Base-by-base conservation (phyloP, 2,329 filamentous ascomycete species). In the Claviceps citrina region DNA sequence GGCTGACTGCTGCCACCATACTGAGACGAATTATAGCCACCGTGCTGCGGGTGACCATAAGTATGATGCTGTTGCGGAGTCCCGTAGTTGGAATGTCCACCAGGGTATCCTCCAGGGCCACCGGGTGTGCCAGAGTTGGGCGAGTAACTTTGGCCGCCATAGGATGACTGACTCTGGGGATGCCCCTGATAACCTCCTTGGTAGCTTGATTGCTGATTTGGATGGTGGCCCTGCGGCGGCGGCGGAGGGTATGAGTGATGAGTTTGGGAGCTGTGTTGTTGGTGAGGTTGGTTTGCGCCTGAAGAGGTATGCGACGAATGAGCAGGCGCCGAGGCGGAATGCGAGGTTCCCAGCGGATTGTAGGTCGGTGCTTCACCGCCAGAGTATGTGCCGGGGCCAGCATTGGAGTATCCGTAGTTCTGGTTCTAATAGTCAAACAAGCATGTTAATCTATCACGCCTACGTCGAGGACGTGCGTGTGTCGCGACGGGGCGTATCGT, bases 351-450 rank as follows among this genome's bases (percentile, higher is more conserved):
- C 9, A 57, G 52, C 8, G 61, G 59, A 15, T 62, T 54, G 44
- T 63, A 63, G 5, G 58, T 62, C 10, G 79, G 79, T 30, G 77
- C 73, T 42, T 71, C 65, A 41, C 76, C 65, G 42, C 76, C 78
- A 44, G 63, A 68, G 55, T 82, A 84, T 28, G 66, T 65, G 33
- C 67, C 55, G 32, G 69, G 63, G 32, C 67, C 68, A 3, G 65
- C 56, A 49, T 71, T 71, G 18, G 73, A 74, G 55, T 81, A 81
- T 25, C 76, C 78, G 53, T 72, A 84, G 51, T 69, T 72, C 46
- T 75, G 67, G 44, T 63, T 62, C 63, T 71, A 46, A 22, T 45
- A 33, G 9, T 20, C 7, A 2, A 26, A 13, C 7, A 9, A 25
- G 16, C 16, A 5, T 15, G 38, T 49, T 38, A 58, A 43, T 33